These are phyloP conservation scores for Barbatosphaeria neglecta DNA, from an alignment of 495 filamentous ascomycete genomes.

Conservation along the genomic window DNA sequence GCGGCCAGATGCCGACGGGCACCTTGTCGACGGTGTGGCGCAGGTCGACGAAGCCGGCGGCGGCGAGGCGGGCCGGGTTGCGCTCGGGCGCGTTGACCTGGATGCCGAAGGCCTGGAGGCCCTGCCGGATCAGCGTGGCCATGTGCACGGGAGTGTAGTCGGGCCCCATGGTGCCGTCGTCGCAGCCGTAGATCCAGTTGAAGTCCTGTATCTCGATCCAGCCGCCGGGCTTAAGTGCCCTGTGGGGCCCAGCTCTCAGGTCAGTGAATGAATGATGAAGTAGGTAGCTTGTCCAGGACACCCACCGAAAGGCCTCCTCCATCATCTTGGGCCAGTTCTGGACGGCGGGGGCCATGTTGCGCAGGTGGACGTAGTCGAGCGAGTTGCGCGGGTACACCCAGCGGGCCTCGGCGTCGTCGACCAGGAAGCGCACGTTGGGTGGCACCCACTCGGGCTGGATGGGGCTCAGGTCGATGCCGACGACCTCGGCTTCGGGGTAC, in stretches of 20 bases:
- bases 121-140: slow-evolving; percentile 14
- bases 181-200: slow-evolving; percentile 36
- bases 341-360: slow-evolving; percentile 46
- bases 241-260: slow-evolving; percentile 1
- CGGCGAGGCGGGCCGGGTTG: slow-evolving; percentile 29
- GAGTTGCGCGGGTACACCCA: slow-evolving; percentile 36
- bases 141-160: slow-evolving; percentile 14
- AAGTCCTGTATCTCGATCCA: slow-evolving; percentile 50
- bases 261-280: no score
- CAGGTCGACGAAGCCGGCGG: slow-evolving; percentile 45
- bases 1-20: slow-evolving; percentile 48
- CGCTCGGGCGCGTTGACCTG: slow-evolving; percentile 26
- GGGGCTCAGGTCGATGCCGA: slow-evolving; percentile 47
- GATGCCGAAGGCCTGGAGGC: slow-evolving; percentile 25
- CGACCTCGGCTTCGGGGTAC: slow-evolving; percentile 20
- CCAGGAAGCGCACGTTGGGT: slow-evolving; percentile 51
- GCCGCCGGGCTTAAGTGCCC: slow-evolving; percentile 44
- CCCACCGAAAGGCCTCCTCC: slow-evolving; percentile 27
- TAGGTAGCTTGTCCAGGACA: no score
- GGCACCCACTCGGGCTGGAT: slow-evolving; percentile 50
- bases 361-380: slow-evolving; percentile 53
- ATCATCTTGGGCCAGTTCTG: slow-evolving; percentile 47
- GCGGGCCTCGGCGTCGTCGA: slow-evolving; percentile 49
- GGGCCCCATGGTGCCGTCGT: slow-evolving; percentile 38
- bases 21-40: slow-evolving; percentile 36